Evolutionary conservation across 352 stramenopile genomes (phyloP).

Genomic region (Phytophthora sp.): DNA sequence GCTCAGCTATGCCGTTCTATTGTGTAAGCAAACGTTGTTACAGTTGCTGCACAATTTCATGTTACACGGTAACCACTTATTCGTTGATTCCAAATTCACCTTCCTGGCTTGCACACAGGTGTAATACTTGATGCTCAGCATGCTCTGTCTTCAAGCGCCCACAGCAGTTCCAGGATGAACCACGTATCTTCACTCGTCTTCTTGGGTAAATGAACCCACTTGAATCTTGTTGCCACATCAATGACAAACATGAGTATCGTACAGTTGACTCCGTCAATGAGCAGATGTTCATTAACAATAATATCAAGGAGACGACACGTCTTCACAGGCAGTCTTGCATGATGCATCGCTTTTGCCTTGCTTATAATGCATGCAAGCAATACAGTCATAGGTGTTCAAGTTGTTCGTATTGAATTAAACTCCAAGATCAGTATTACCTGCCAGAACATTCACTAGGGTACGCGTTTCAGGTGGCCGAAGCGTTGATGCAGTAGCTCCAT

Average conservation of each 20-base stretch:
- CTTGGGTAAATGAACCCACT: slow-evolving; percentile 14
- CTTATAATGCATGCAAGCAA: slow-evolving; percentile 1
- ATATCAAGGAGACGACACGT: background rate
- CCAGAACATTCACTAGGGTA: background rate
- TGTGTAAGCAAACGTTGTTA: background rate
- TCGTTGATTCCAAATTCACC: background rate
- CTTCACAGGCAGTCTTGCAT: background rate
- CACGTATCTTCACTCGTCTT: slow-evolving; percentile 12
- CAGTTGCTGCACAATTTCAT: background rate
- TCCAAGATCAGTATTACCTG: background rate
- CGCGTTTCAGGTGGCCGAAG: slow-evolving; percentile 11
- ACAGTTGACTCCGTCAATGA: slow-evolving; percentile 6
- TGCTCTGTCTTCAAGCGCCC: slow-evolving; percentile 11
- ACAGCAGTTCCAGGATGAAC: slow-evolving; percentile 8
- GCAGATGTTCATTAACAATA: slow-evolving; percentile 10
- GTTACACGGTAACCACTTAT: background rate
- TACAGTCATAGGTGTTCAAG: slow-evolving; percentile 13
- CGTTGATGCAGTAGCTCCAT: slow-evolving; percentile 9
- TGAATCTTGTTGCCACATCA: slow-evolving; percentile 16
- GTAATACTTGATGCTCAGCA: background rate
- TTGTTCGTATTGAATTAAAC: slow-evolving; percentile 4
- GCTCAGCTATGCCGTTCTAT: background rate
- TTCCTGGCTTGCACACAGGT: background rate
- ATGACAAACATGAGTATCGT: slow-evolving; percentile 17
- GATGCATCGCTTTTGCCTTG: background rate